Conservation (phyloP, 805 yeast genomes). For the Wickerhamiella brachini region DNA sequence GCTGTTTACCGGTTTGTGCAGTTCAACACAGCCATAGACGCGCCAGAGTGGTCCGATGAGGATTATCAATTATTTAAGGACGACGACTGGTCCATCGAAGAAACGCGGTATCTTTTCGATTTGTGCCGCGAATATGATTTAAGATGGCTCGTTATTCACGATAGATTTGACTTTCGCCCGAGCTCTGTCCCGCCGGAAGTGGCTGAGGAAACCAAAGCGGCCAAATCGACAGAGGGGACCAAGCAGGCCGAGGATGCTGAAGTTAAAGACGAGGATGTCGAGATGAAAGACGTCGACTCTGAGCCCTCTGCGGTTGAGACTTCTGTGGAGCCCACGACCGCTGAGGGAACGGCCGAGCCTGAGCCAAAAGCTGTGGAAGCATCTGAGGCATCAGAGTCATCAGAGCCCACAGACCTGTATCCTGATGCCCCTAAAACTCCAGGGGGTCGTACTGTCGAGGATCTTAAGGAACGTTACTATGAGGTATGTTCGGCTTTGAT, state of each 20-base stretch:
- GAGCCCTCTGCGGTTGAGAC: no score
- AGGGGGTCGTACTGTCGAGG: slow-evolving; percentile 46
- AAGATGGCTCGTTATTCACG: slow-evolving; percentile 56
- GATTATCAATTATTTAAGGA: slow-evolving; percentile 44
- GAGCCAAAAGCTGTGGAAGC: not conserved
- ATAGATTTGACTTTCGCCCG: slow-evolving; percentile 32
- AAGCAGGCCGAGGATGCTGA: not conserved
- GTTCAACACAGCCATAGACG: slow-evolving; percentile 51
- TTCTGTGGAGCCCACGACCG: slow-evolving; percentile 1
- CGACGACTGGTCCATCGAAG: slow-evolving; percentile 56
- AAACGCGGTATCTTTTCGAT: slow-evolving; percentile 66
- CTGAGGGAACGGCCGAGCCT: not conserved
- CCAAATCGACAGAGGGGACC: not conserved
- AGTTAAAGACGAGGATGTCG: not conserved
- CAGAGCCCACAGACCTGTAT: not conserved
- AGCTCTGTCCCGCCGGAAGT: not conserved
- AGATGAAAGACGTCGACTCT: slow-evolving; percentile 1
- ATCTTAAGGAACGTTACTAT: slow-evolving; percentile 72
- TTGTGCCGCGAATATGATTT: slow-evolving; percentile 41
- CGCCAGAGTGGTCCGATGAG: slow-evolving; percentile 54
- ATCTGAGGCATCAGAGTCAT: not conserved
- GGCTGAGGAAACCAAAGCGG: not conserved
- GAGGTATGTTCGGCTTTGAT: slow-evolving; percentile 46
- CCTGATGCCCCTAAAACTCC: not conserved
- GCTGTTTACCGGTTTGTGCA: slow-evolving; percentile 57